These are phyloP conservation scores for Cyanodermella asteris DNA, from an alignment of 2,329 filamentous ascomycete genomes.

Conservation along the genomic window DNA sequence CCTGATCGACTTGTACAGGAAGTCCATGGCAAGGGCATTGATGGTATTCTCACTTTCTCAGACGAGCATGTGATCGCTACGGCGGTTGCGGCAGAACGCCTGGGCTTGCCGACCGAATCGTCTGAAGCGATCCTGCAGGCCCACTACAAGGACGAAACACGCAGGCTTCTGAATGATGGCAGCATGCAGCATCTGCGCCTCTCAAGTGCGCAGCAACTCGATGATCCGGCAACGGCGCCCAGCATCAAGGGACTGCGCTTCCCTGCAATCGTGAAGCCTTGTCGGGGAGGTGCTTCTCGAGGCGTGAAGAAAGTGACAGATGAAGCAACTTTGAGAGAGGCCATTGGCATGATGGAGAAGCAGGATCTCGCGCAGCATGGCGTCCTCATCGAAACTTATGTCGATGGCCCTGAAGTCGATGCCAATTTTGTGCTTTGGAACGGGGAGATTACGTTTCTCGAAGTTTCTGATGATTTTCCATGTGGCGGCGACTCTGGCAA, in stretches of 20 bases:
- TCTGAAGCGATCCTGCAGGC: conserved; percentile 12
- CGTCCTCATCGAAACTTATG: conserved; percentile 1
- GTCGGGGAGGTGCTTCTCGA: conserved; percentile 13
- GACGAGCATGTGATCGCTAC: conserved; percentile 13
- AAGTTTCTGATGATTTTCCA: conserved; percentile 20
- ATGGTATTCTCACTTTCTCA: conserved; percentile 18
- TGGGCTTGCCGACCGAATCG: conserved; percentile 14
- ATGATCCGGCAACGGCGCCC: conserved; percentile 4
- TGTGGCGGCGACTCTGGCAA: conserved; percentile 10
- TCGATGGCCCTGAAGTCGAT: conserved; percentile 2
- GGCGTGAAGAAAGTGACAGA: conserved; percentile 15
- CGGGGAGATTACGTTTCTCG: conserved; percentile 19
- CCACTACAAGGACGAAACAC: conserved; percentile 13
- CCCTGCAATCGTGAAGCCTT: conserved; percentile 19
- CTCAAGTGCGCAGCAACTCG: conserved; percentile 1
- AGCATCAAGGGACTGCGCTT: conserved; percentile 5
- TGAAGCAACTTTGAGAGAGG: conserved; percentile 10
- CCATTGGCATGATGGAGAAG: conserved; percentile 8
- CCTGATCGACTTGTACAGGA: conserved; percentile 13
- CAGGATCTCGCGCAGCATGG: no score
- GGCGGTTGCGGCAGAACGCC: conserved; percentile 13
- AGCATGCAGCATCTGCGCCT: conserved; percentile 7
- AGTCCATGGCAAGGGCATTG: conserved; percentile 11
- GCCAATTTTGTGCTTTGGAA: conserved; percentile 2
- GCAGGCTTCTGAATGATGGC: no score